Evolutionary conservation across 2,329 filamentous ascomycete species (phyloP), one percentile per base, ranked within the genome.

Genomic region (Lachnellula cervina): DNA sequence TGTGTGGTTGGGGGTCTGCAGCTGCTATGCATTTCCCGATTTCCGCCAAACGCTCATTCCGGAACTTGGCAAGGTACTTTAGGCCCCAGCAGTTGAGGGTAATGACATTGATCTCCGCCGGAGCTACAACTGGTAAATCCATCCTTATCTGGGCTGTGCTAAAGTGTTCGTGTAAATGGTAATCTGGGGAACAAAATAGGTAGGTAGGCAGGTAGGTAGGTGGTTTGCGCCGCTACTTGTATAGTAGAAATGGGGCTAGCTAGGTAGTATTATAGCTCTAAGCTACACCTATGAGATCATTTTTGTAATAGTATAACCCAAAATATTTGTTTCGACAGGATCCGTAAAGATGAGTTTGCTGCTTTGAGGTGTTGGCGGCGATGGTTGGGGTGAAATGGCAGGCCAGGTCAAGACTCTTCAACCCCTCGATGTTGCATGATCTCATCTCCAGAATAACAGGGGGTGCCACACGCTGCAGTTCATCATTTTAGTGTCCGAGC

Each of bases 1-100:
- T 92, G 59, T 95, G 81, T 28, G 92, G 90, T 9, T 80, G 70
- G 0, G 89, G 89, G 17, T 80, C 74, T 55, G 83, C 79, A 43
- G 77, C 72, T 61, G 90, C 87, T 60, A 97, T 81, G 61, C 88
- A 88, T 61, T 81, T 84, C 52, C 90, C 93, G 67, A 97, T 97
- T 71, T 96, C 89, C 32, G 80, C 73, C 50, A 97, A 81, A 44
- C 94, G 89, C 65, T 88, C 86, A 62, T 81, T 77, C 63, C 92
- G 89, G 63, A 89, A 82, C 62, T 86, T 86, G 51, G 92, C 86
- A 67, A 97, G 80, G 75, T 84, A 90, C 68, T 95, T 93, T 59
- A 97, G 84, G 51, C 94, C 94, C 93, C 94, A 97, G 82, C 91
- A 97, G 74, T 99, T 99, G 71, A 96, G 83, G 4, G 90, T 94